These are phyloP conservation scores for Evernia prunastri DNA, from an alignment of 495 filamentous ascomycete species.

Conservation along the genomic window DNA sequence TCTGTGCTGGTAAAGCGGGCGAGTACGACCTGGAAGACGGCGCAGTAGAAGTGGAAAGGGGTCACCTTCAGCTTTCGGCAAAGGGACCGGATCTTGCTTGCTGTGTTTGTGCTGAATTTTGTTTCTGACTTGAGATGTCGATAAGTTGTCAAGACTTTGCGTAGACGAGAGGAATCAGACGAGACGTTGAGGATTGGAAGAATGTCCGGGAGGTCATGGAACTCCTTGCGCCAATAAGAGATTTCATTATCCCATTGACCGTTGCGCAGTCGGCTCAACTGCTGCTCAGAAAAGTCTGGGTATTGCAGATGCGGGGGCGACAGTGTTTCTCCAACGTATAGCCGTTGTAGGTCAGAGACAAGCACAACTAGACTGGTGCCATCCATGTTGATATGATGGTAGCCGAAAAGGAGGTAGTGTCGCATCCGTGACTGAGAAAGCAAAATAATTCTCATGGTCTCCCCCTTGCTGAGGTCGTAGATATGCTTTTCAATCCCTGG, in stretches of 20 bases:
- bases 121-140: no score
- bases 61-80: constrained; percentile 28
- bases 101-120: no score
- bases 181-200: no score
- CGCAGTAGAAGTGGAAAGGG: constrained; percentile 40
- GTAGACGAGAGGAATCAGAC: no score
- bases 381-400: constrained; percentile 46
- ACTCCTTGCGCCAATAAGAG: no score
- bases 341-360: constrained; percentile 19
- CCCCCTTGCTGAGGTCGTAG: constrained; percentile 21
- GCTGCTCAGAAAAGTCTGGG: no score
- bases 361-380: constrained; percentile 37
- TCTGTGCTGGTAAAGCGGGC: constrained; percentile 21
- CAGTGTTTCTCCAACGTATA: constrained; percentile 14
- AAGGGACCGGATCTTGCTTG: constrained; percentile 23
- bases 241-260: no score
- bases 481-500: constrained; percentile 20
- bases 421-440: neutral
- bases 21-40: constrained; percentile 33
- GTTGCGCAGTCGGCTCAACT: no score
- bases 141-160: no score
- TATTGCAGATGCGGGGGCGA: neutral
- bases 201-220: no score
- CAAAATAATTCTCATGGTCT: constrained; percentile 19
- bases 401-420: constrained; percentile 17